Base-by-base conservation (phyloP, 768 basidiomycete genomes). In the Dictyophora rubrovolvata region DNA sequence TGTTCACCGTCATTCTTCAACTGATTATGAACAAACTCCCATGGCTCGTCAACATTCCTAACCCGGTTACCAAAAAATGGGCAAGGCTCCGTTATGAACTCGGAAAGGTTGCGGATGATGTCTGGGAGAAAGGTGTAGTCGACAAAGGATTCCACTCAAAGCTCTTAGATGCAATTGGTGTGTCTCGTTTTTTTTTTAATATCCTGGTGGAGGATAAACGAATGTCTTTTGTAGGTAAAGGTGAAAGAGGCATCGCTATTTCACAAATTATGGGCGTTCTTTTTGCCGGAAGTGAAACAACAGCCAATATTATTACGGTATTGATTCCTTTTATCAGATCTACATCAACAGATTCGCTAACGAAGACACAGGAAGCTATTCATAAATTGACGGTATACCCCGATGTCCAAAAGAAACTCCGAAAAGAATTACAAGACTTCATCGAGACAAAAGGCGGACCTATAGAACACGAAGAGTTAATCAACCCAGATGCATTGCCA, bases 401-500 rank as follows among this genome's bases (percentile, higher is more conserved):
- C 4, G 42, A 42, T 14, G 42, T 42, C 10, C 42, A 42, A 42
- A 42, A 42, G 42, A 42, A 42, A 59, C 59, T 66, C 61, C n/a
- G 62, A 46, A 33, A 61, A 56, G 8, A 60, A 23, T 37, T 55
- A 10, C 20, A 7, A 34, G 48, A 34, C 5, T 53, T 57, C 20
- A 47, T 49, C n/a, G 9, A 22, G 5, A 22, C 23, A 21, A 1
- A 48, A 11, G 49, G 49, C 8, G 33, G 35, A 10, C 9, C 6
- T n/a, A 28, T 46, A 6, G 22, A 18, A 7, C 33, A 22, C 28
- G 49, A 61, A 8, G 61, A 64, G 48, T 33, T 62, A 34, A 54
- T 60, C 51, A 62, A 63, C 22, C 42, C 63, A n/a, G 48, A 46
- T 11, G n/a, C 52, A 17, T 54, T 66, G 22, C 65, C 57, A 1